Evolutionary conservation across 1,139 yeast species (phyloP).

Genomic region (Candida smagusa): DNA sequence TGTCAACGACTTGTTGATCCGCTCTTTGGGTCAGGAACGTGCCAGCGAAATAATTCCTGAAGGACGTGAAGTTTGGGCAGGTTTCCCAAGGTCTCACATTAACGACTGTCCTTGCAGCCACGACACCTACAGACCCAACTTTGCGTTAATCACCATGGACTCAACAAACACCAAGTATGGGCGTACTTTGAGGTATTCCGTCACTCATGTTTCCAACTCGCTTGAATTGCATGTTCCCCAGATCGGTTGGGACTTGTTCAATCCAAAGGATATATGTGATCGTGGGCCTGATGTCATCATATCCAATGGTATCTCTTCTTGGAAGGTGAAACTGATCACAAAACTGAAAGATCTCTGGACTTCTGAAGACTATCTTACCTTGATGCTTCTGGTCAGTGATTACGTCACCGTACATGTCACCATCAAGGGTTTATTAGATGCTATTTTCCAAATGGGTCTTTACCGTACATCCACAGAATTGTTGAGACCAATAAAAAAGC

Average conservation of each 20-base stretch:
- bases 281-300: constrained; percentile 19
- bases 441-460: too few relatives aligned
- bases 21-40: background rate
- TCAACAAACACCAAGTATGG: background rate
- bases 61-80: constrained; percentile 23
- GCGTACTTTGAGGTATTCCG: constrained; percentile 12
- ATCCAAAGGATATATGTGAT: constrained; percentile 13
- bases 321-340: constrained; percentile 16
- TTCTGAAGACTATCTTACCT: constrained; percentile 26
- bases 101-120: constrained; percentile 24
- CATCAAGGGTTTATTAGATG: too few relatives aligned
- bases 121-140: constrained; percentile 23
- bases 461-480: too few relatives aligned
- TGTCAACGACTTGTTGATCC: constrained; percentile 11
- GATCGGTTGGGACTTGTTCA: constrained; percentile 15
- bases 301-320: constrained; percentile 24
- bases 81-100: constrained; percentile 23
- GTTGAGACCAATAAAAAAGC: too few relatives aligned
- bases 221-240: constrained; percentile 26
- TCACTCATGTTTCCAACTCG: constrained; percentile 28
- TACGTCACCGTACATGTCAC: constrained; percentile 13
- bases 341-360: background rate
- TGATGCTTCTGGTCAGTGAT: constrained; percentile 34
- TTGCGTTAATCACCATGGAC: constrained; percentile 20
- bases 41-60: constrained; percentile 10